These are phyloP conservation scores for Fomitopsis palustris DNA, from an alignment of 1,284 basidiomycete species.

Conservation along the genomic window DNA sequence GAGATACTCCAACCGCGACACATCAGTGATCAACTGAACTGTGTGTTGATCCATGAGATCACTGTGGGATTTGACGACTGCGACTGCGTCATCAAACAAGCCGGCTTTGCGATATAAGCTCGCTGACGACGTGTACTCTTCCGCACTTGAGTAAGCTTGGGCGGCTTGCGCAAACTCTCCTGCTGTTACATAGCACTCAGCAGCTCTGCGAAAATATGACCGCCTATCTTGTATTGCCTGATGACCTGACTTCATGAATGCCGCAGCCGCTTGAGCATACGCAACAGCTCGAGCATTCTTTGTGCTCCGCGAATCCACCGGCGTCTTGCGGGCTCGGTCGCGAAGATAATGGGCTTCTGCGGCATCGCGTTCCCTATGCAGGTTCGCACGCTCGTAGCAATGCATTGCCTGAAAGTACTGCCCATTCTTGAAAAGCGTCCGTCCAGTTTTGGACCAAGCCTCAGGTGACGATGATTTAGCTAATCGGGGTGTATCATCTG, in stretches of 20 bases:
- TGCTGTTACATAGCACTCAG: constrained; percentile 47
- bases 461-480: constrained; percentile 42
- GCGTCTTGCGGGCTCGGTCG: constrained; percentile 31
- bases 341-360: constrained; percentile 43
- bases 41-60: constrained; percentile 31
- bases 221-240: constrained; percentile 23
- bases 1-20: constrained; percentile 50
- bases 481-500: constrained; percentile 42
- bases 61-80: constrained; percentile 36
- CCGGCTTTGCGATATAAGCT: constrained; percentile 45
- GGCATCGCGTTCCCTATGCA: constrained; percentile 41
- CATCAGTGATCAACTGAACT: constrained; percentile 39
- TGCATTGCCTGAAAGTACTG: constrained; percentile 57
- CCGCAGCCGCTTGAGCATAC: constrained; percentile 43
- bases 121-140: constrained; percentile 42
- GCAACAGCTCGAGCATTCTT: constrained; percentile 28
- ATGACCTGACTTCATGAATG: constrained; percentile 41
- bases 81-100: constrained; percentile 51
- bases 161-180: constrained; percentile 43
- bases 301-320: constrained; percentile 21
- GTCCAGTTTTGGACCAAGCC: constrained; percentile 54
- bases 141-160: constrained; percentile 37
- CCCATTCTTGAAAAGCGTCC: constrained; percentile 48
- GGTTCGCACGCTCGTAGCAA: constrained; percentile 53
- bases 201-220: constrained; percentile 46